A percentile compares a stretch with the other conserved stretches of the same genome.
Evolutionary conservation across 208 protist species (phyloP).

Genomic region (Porcisia hertigi): DNA sequence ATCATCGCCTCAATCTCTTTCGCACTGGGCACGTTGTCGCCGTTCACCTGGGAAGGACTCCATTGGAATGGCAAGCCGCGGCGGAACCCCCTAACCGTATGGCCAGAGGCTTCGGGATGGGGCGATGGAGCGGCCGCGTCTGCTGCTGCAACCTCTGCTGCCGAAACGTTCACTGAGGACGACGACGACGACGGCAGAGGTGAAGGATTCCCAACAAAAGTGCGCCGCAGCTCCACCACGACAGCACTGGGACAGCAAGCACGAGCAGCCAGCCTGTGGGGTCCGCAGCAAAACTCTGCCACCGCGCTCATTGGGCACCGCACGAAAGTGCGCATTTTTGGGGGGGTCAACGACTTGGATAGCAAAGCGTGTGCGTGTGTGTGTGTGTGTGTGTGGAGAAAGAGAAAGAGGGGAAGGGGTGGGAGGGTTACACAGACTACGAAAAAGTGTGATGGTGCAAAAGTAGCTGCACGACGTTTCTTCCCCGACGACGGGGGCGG

Average conservation of each 20-base stretch:
- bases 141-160: neutral
- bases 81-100: slow-evolving; percentile 24
- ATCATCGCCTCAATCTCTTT: slow-evolving; percentile 56
- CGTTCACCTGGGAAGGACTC: slow-evolving; percentile 54
- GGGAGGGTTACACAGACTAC: too few species aligned
- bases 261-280: neutral
- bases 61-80: slow-evolving; percentile 46
- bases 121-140: neutral
- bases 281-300: neutral
- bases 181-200: neutral
- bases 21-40: slow-evolving; percentile 63
- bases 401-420: neutral
- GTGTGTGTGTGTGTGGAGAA: neutral
- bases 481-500: too few species aligned
- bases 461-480: too few species aligned
- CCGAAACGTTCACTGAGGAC: neutral
- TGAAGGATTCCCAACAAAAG: neutral
- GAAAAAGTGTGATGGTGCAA: too few species aligned
- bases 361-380: neutral
- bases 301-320: neutral
- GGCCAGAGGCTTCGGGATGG: neutral
- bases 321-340: neutral
- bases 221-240: neutral
- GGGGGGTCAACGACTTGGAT: neutral
- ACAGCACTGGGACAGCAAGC: neutral